Base-by-base conservation (phyloP, 805 yeast species). In the Wickerhamomyces chambardii region DNA sequence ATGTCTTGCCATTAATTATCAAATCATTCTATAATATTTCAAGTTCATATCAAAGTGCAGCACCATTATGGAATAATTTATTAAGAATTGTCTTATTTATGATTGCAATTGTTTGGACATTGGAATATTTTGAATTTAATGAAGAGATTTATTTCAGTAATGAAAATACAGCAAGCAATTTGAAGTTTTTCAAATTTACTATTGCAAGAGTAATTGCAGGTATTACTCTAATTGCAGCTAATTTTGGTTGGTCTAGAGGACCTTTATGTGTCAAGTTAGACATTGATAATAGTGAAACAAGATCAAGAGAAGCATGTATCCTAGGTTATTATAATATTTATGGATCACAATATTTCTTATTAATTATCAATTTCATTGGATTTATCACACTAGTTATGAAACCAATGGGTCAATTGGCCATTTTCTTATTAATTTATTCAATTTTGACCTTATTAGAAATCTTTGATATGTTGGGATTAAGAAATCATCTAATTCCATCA, bases 291-390 rank as follows among this genome's bases (percentile, higher is more conserved):
- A 55, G 62, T 3, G 64, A 62, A 37, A 55, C 58, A 27, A 54
- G 58, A 31, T 57, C 66, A 2, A 64, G 61, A 36, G 68, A 69
- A 25, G 80, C 83, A 0, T 70, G 75, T 2, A 83, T 92, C 33
- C 53, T 83, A 17, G 98, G 98, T 0, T 84, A 80, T 51, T 75
- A 77, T 15, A 92, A 92, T 47, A 82, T 83, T 2, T 90, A 89
- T 57, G 98, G 98, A 0, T 79, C 95, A 0, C 76, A 85, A 30
- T 85, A 79, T 50, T 78, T 87, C 48, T 62, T 92, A 16, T 61
- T 89, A 33, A 71, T 86, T 5, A 63, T 89, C 34, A 84, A 84
- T 51, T 63, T 83, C 35, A 60, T 85, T 22, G 75, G 77, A 46
- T 76, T 81, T 0, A 63, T 84, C 4, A 58, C 84, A 38, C 59